Evolutionary conservation across 2,329 filamentous ascomycete species (phyloP).

Genomic region (Chaetomium strumarium): DNA sequence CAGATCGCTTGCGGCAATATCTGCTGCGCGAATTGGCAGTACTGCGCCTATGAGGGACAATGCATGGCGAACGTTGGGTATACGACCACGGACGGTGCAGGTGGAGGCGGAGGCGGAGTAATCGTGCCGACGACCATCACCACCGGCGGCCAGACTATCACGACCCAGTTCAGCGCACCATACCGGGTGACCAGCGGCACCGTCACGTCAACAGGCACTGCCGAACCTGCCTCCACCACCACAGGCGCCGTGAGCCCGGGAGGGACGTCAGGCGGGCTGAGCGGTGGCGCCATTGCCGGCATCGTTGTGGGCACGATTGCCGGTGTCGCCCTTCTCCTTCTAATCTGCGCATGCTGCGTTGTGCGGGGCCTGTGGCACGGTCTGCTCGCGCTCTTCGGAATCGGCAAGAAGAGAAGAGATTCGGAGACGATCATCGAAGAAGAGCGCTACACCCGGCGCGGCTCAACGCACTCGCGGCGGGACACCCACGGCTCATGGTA

Average conservation of each 20-base stretch:
- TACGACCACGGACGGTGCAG: slow-evolving; percentile 28
- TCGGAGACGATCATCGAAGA: slow-evolving; percentile 49
- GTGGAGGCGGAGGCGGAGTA: slow-evolving; percentile 26
- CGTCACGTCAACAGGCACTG: slow-evolving; percentile 50
- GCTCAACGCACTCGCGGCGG: slow-evolving; percentile 36
- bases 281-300: slow-evolving; percentile 69
- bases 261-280: slow-evolving; percentile 44
- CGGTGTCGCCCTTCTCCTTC: slow-evolving; percentile 59
- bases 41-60: slow-evolving; percentile 54
- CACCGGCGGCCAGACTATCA: slow-evolving; percentile 41
- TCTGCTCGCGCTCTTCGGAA: slow-evolving; percentile 54
- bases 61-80: slow-evolving; percentile 45
- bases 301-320: slow-evolving; percentile 71
- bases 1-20: slow-evolving; percentile 60
- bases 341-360: slow-evolving; percentile 71
- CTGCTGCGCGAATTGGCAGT: slow-evolving; percentile 66
- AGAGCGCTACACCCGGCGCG: slow-evolving; percentile 49
- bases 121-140: slow-evolving; percentile 32
- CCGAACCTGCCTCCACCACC: slow-evolving; percentile 41
- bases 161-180: slow-evolving; percentile 49
- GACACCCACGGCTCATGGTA: slow-evolving; percentile 54
- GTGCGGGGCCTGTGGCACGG: slow-evolving; percentile 56
- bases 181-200: slow-evolving; percentile 49
- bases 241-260: slow-evolving; percentile 43
- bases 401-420: slow-evolving; percentile 45